Conservation (phyloP, 192 early-diverging fungal species). For the Spizellomyces sp. region DNA sequence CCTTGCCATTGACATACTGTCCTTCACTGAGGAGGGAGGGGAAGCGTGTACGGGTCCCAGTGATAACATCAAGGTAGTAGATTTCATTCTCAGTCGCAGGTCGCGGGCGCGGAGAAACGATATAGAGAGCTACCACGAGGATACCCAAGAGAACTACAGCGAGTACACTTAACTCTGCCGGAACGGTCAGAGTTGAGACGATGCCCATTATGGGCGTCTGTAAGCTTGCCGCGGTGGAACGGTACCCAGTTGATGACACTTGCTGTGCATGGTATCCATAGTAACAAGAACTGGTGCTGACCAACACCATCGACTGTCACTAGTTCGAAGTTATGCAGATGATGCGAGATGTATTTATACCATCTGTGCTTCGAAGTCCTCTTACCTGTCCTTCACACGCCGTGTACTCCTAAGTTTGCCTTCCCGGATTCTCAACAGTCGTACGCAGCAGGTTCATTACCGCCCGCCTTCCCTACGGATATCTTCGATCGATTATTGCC, state of each 20-base stretch:
- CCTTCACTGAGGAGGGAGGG: conserved; percentile 37
- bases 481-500: conserved; percentile 24
- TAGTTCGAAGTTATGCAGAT: background rate
- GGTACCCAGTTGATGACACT: background rate
- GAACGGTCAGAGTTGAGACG: background rate
- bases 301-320: background rate
- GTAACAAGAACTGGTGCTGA: background rate
- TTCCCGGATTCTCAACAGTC: background rate
- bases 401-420: background rate
- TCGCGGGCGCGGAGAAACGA: conserved; percentile 23
- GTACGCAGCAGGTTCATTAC: background rate
- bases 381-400: conserved; percentile 2
- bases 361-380: conserved; percentile 26
- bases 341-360: conserved; percentile 21
- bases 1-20: conserved; percentile 36
- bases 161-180: conserved; percentile 2
- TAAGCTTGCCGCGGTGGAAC: background rate
- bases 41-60: conserved; percentile 39
- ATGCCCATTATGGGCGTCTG: conserved; percentile 6
- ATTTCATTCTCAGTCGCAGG: conserved; percentile 39
- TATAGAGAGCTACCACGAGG: conserved; percentile 9
- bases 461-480: conserved; percentile 17
- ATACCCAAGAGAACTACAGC: background rate
- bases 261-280: background rate
- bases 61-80: conserved; percentile 47